Percentiles rank a stretch among this genome's conserved stretches.
Evolutionary conservation across 179 eudicot species (phyloP).

Genomic region (Monotropa hypopitys): DNA sequence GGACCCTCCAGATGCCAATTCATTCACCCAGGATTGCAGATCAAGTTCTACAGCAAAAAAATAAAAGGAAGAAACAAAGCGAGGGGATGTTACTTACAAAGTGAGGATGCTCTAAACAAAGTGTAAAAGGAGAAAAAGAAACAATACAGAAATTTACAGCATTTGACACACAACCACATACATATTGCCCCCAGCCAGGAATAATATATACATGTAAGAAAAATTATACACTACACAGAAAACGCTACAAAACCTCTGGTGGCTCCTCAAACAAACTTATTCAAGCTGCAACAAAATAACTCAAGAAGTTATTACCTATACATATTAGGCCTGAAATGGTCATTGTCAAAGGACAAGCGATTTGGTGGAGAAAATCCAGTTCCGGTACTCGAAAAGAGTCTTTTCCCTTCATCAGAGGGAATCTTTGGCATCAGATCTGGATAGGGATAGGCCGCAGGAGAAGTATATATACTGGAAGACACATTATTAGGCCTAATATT

Average conservation of each 20-base stretch:
- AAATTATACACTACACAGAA: no score
- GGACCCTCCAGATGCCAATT: no score
- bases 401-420: slow-evolving; percentile 4
- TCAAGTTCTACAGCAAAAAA: no score
- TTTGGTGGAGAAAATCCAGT: slow-evolving; percentile 18
- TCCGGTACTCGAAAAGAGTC: slow-evolving; percentile 15
- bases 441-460: slow-evolving; percentile 13
- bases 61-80: no score
- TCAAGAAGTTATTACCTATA: slow-evolving; percentile 12
- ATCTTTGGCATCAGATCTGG: slow-evolving; percentile 6
- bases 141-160: no score
- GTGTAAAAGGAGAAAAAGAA: no score
- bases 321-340: slow-evolving; percentile 16
- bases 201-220: no score
- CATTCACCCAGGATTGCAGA: no score
- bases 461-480: slow-evolving; percentile 1
- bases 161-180: no score
- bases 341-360: slow-evolving; percentile 11
- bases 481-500: background rate
- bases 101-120: no score
- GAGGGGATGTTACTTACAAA: no score
- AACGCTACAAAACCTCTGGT: background rate
- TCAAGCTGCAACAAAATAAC: background rate
- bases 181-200: no score
- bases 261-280: background rate